Percentiles rank a stretch among this genome's conserved stretches.
These are phyloP conservation scores for Kandelia obovata DNA, from an alignment of 345 rosid genomes.

Conservation along the genomic window DNA sequence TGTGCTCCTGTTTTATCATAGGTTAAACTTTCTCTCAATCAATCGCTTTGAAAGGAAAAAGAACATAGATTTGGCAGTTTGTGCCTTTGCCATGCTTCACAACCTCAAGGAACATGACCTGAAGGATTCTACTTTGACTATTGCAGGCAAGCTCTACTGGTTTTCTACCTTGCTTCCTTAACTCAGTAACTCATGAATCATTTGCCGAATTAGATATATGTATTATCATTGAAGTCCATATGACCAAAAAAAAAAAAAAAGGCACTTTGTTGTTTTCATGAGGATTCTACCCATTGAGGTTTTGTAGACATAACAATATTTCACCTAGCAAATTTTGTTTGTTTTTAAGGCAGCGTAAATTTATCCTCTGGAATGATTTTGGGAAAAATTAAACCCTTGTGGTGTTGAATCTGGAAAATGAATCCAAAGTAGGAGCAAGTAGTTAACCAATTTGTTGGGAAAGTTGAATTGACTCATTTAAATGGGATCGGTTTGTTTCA, in stretches of 20 bases:
- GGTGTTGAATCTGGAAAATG: neutral
- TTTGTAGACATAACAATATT: neutral
- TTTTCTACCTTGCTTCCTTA: neutral
- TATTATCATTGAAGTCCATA: neutral
- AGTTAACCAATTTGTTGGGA: neutral
- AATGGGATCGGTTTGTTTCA: conserved; percentile 21
- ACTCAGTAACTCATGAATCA: neutral
- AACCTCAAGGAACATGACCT: conserved; percentile 32
- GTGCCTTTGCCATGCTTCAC: conserved; percentile 72
- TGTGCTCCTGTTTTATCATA: conserved; percentile 20
- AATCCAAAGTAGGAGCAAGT: neutral
- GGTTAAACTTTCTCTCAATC: conserved; percentile 79
- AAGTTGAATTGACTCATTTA: neutral
- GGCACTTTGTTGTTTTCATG: neutral
- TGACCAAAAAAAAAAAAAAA: neutral
- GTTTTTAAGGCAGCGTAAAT: neutral
- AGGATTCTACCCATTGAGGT: neutral
- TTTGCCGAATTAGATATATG: too few relatives aligned
- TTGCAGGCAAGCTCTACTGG: conserved; percentile 56
- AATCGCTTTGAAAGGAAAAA: conserved; percentile 92
- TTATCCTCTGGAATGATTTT: neutral
- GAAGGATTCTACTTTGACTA: conserved; percentile 54
- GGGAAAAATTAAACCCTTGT: neutral
- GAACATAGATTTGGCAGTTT: conserved; percentile 80
- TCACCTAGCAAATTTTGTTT: neutral